These are phyloP conservation scores for Diaporthe sp. DNA, from an alignment of 2,329 filamentous ascomycete species.

Conservation along the genomic window DNA sequence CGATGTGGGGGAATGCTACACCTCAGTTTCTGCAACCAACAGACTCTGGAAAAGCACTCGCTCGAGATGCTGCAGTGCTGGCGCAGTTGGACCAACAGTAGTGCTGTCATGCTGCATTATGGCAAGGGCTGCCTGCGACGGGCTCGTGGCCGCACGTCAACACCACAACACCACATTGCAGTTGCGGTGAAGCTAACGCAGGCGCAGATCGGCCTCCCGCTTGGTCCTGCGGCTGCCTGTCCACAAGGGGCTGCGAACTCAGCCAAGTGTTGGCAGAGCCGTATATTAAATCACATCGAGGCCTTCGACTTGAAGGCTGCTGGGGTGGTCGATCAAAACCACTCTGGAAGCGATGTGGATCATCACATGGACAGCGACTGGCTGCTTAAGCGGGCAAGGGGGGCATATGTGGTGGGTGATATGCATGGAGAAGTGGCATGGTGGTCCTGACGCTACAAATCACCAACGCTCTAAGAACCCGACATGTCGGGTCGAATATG, in stretches of 20 bases:
- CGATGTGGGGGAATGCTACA: neutral
- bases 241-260: neutral
- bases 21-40: neutral
- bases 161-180: neutral
- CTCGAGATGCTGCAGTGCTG: neutral
- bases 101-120: neutral
- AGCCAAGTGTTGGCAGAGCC: neutral
- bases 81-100: neutral
- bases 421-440: conserved; percentile 1
- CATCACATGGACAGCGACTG: conserved; percentile 1
- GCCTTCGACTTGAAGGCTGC: neutral
- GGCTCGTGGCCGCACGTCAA: neutral
- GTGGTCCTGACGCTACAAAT: neutral
- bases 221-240: no score
- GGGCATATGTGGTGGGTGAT: neutral
- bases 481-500: conserved; percentile 19
- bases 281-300: neutral
- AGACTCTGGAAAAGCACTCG: neutral
- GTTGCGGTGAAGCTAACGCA: neutral
- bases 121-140: neutral
- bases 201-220: neutral
- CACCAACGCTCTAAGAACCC: conserved; percentile 8
- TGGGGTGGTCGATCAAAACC: neutral
- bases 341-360: neutral
- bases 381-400: conserved; percentile 27